Evolutionary conservation across 169 alveolate genomes (phyloP).

Genomic region (Besnoitia besnoiti): DNA sequence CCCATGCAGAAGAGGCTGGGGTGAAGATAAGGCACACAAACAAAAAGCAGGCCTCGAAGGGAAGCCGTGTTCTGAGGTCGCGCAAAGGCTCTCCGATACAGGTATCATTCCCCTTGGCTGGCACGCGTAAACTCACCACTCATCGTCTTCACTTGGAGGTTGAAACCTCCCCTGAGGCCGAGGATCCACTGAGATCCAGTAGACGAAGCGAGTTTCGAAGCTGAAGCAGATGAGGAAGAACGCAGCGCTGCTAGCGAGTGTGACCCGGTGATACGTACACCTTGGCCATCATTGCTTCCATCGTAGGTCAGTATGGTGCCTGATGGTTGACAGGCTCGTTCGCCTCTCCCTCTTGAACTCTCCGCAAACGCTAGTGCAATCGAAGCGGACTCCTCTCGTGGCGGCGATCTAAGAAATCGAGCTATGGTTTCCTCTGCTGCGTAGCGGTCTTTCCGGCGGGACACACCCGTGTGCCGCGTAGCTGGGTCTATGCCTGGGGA

Average conservation of each 20-base stretch:
- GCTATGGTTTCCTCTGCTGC: background rate
- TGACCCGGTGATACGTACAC: background rate
- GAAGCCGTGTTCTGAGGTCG: too few species aligned
- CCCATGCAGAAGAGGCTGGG: too few species aligned
- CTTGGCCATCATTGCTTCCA: background rate
- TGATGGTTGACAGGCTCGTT: too few species aligned
- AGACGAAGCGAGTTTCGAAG: background rate
- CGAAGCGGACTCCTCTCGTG: background rate
- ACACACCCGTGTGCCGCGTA: background rate
- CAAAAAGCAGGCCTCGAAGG: too few species aligned
- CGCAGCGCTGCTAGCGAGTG: background rate
- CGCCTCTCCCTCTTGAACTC: too few species aligned
- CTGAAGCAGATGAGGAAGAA: background rate
- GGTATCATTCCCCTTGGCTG: too few species aligned
- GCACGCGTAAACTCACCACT: conserved; percentile 85
- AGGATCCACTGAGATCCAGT: background rate
- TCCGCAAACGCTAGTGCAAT: background rate
- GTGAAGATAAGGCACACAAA: too few species aligned
- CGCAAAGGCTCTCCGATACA: too few species aligned
- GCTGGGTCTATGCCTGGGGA: background rate
- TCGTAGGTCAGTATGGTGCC: background rate
- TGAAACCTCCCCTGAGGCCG: conserved; percentile 75
- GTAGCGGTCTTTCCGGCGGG: background rate
- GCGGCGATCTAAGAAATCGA: background rate
- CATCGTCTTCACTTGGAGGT: conserved; percentile 92